Evolutionary conservation across 1,284 basidiomycete species (phyloP), one percentile per base, ranked within the genome.

Genomic region (Sphaerobolus stellatus): DNA sequence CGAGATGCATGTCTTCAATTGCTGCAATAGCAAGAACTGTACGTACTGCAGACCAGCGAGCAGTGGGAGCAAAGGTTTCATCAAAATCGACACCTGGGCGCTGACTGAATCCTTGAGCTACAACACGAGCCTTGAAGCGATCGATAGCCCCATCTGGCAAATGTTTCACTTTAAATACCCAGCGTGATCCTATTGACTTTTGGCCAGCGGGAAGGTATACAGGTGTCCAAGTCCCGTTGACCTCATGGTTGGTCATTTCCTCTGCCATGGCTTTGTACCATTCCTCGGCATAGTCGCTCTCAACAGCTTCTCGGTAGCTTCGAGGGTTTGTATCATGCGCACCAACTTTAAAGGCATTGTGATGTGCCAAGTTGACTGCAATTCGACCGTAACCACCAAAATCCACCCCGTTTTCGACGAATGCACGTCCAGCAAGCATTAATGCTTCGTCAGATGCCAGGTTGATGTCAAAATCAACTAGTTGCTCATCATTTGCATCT

Each of bases 71-170:
- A 41, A 59, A 69, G 20, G 65, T 69, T 33, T 70, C 57, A 8
- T 63, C 58, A 50, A 62, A 75, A 57, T 76, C 68, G n/a, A 72
- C 45, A 7, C 73, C 70, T 13, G 60, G 57, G 4, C 41, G 22
- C 38, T 48, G 54, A n/a, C 43, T 28, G 38, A 48, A 56, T 30
- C 58, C 58, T 16, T 50, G 48, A 18, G 50, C 59, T 6, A 58
- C 56, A n/a, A 58, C 25, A 24, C 49, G 41, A 22, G 40, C 48
- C 27, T 58, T 58, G 48, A 44, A 47, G 46, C n/a, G 47, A 14
- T 27, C 27, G 41, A 36, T 28, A 18, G 27, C 18, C 6, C 40
- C 40, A 18, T 43, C 40, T 24, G 18, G 18, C n/a, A 20, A 20
- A 18, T 18, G n/a, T 43, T 43, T 43, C 18, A 43, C 40, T 43